Base-by-base conservation (phyloP, 176 grass and related monocot species). In the Cymbopogon citratus region DNA sequence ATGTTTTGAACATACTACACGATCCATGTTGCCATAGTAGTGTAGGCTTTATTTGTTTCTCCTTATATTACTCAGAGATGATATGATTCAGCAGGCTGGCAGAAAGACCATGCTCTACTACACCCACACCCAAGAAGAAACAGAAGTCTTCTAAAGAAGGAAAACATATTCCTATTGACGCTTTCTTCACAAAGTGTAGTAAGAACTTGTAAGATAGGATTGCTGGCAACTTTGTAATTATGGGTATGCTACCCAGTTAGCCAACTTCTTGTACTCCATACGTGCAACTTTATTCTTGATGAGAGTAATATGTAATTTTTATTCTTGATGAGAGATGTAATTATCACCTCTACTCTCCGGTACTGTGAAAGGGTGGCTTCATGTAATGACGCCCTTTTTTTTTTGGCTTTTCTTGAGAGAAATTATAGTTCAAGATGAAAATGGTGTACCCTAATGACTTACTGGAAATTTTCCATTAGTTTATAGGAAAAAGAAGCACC, bases 111-210 rank as follows among this genome's bases (percentile, higher is more conserved):
- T 73, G 19, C 10, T 75, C 69, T 45, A 40, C 28, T 25, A 81
- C 87, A 76, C 65, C 76, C 23, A 91, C 63, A 24, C 75, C 76
- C 9, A 84, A 85, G 73, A 97, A 97, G 73, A 97, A 89, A 74
- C 69, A 77, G 18, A 97, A 92, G 73, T 40, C 77, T 64, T 79
- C 80, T 23, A 89, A 66, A 73, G 77, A 88, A 70, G 94, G 85
- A 62, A 94, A 89, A 52, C 88, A 90, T 41, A 90, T 92, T 76
- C 91, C 94, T 23, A 94, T 97, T 60, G 91, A 97, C 61, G 86
- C 87, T 28, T 97, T 94, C 71, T 97, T 97, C 49, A 61, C 35
- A 11, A 97, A 85, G 76, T 36, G 73, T 72, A 80, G 91, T 66
- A 96, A 82, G 41, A 83, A 78, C 2, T 63, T 71, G 84, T 89